Evolutionary conservation across 1,284 basidiomycete genomes (phyloP), one percentile per base, ranked within the genome.

Genomic region (Laetiporus sulphureus): DNA sequence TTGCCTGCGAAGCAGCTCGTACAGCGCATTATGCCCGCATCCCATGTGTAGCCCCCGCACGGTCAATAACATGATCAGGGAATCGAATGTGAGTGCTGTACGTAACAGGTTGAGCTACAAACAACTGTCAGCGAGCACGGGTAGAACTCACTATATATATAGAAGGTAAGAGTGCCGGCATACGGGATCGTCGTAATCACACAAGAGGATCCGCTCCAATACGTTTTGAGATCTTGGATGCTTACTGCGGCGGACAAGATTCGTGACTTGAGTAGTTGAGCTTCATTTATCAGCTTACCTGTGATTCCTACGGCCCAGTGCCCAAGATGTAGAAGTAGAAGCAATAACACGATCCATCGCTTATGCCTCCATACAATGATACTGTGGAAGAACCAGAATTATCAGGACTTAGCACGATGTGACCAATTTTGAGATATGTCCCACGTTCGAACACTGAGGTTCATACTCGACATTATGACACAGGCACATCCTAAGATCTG

Each of bases 401-500:
- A 33, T n/a, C 27, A 13, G n/a, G n/a, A n/a, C n/a, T n/a, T n/a
- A n/a, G n/a, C n/a, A 13, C 18, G 20, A 15, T 7, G 29, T n/a
- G 20, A 15, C 7, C 18, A 5, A 19, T 16, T 10, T 15, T 24
- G 4, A 25, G 29, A 29, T 15, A 15, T n/a, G 12, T 18, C 40
- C 4, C 23, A 41, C 40, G 40, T 22, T 5, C 40, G 40, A 19
- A 41, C 15, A 10, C 33, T n/a, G n/a, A n/a, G n/a, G n/a, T n/a
- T n/a, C n/a, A n/a, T n/a, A n/a, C n/a, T n/a, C n/a, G n/a, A n/a
- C n/a, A n/a, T n/a, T n/a, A n/a, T n/a, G n/a, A n/a, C n/a, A n/a
- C n/a, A n/a, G n/a, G n/a, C n/a, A n/a, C n/a, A n/a, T n/a, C n/a
- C n/a, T n/a, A n/a, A n/a, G n/a, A n/a, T n/a, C n/a, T n/a, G n/a